phyloP scores from a whole-genome alignment of 2,329 filamentous ascomycete genomes.

The Chaetomium sp. region DNA sequence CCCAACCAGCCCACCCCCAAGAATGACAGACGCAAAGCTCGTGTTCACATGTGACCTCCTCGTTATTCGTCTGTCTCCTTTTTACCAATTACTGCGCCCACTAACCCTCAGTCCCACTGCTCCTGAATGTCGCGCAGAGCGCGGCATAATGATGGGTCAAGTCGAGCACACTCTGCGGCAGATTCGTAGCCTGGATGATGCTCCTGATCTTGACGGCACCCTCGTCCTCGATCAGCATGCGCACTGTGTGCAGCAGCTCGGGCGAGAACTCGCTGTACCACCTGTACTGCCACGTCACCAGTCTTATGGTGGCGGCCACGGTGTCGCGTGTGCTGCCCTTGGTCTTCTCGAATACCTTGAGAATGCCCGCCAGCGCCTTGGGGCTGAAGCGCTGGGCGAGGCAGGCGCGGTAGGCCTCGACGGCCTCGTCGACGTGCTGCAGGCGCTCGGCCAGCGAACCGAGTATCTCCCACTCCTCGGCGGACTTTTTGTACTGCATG shows the following conservation, averaged over 20 bases:
- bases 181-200: slow-evolving; percentile 92
- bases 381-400: slow-evolving; percentile 87
- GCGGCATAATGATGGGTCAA: slow-evolving; percentile 95
- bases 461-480: slow-evolving; percentile 97
- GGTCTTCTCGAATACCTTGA: slow-evolving; percentile 75
- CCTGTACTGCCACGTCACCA: slow-evolving; percentile 97
- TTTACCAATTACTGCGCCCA: background rate
- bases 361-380: slow-evolving; percentile 83
- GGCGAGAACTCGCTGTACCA: slow-evolving; percentile 99
- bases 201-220: slow-evolving; percentile 96
- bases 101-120: slow-evolving; percentile 83
- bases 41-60: background rate
- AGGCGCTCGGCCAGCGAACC: slow-evolving; percentile 89
- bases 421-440: slow-evolving; percentile 87
- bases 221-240: slow-evolving; percentile 94
- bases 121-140: slow-evolving; percentile 91
- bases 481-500: slow-evolving; percentile 93
- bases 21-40: background rate
- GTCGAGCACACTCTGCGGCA: slow-evolving; percentile 91
- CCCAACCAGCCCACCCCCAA: background rate
- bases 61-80: background rate
- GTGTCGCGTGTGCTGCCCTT: slow-evolving; percentile 75
- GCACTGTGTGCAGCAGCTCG: slow-evolving; percentile 81
- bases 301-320: slow-evolving; percentile 80
- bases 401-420: slow-evolving; percentile 91